Evolutionary conservation across 352 stramenopile species (phyloP), one percentile per base, ranked within the genome.

Genomic region (Blastocystis sp.): DNA sequence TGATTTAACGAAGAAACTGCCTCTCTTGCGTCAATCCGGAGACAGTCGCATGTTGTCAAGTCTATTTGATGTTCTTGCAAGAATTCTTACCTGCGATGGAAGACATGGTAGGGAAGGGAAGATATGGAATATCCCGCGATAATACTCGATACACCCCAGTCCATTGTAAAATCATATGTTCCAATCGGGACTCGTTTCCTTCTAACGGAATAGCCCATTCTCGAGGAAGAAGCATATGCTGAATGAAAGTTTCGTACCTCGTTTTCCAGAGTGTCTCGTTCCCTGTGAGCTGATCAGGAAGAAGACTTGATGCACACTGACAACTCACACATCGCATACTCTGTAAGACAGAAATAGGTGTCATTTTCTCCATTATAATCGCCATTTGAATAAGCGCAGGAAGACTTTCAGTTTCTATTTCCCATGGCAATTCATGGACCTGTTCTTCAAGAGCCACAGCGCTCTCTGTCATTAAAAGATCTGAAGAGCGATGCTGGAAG

Each of bases 231-330:
- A 61, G 37, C 70, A 80, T 80, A 5, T 79, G 68, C 43, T 9
- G 8, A 4, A 20, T 29, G 39, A 79, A 79, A n/a, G 29, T 20
- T 3, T 79, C 68, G 41, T 53, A 62, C 9, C 68, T 37, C 34
- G 39, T 37, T 7, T 18, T 34, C 70, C 70, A 61, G 7, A 80
- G 29, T 20, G 15, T 26, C 4, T 34, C 13, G 9, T 62, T n/a
- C 15, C 70, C 70, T 15, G 13, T 2, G 29, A 79, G 29, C 9
- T 26, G 37, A 20, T 80, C 70, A 20, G 39, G 43, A 11, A 80
- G 39, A 26, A 61, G 43, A 18, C 55, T 53, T 8, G 70, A 80
- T n/a, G 70, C 70, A 41, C 70, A 80, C n/a, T 80, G 70, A 15
- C 45, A 20, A 20, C 20, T 20, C 26, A 80, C 70, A 43, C 70